These are phyloP conservation scores for Hypoxylon lienhwacheense DNA, from an alignment of 495 filamentous ascomycete genomes.

Conservation along the genomic window DNA sequence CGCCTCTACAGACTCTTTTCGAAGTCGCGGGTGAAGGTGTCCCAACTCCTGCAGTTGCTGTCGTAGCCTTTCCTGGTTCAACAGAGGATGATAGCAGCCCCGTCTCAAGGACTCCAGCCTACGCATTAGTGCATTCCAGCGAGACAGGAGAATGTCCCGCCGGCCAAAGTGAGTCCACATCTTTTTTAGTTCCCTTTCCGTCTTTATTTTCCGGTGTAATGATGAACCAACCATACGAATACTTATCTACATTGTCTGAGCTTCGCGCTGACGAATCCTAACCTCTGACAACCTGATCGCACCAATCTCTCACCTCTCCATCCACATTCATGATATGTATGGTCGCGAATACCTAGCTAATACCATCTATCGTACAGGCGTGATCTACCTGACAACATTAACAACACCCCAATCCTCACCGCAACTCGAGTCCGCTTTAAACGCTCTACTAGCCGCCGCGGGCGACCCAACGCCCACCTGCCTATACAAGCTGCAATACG, in stretches of 20 bases:
- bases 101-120: slow-evolving; percentile 59
- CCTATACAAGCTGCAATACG: slow-evolving; percentile 27
- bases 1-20: slow-evolving; percentile 67
- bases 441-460: slow-evolving; percentile 52
- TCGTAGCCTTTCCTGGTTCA: slow-evolving; percentile 70
- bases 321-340: neutral
- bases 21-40: slow-evolving; percentile 71
- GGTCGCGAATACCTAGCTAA: slow-evolving; percentile 49
- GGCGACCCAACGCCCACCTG: slow-evolving; percentile 36
- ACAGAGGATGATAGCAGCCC: slow-evolving; percentile 40
- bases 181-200: slow-evolving; percentile 12
- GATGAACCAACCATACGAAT: slow-evolving; percentile 82
- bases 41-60: slow-evolving; percentile 70
- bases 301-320: slow-evolving; percentile 6
- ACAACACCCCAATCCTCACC: slow-evolving; percentile 40
- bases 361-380: slow-evolving; percentile 52
- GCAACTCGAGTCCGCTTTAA: slow-evolving; percentile 58
- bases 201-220: slow-evolving; percentile 43
- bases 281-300: slow-evolving; percentile 88
- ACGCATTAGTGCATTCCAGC: slow-evolving; percentile 76
- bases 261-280: slow-evolving; percentile 73
- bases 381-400: slow-evolving; percentile 67
- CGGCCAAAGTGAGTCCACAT: slow-evolving; percentile 74
- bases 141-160: slow-evolving; percentile 86
- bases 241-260: slow-evolving; percentile 99